Conservation (phyloP, 2,329 filamentous ascomycete genomes). For the Davidsoniella australis region DNA sequence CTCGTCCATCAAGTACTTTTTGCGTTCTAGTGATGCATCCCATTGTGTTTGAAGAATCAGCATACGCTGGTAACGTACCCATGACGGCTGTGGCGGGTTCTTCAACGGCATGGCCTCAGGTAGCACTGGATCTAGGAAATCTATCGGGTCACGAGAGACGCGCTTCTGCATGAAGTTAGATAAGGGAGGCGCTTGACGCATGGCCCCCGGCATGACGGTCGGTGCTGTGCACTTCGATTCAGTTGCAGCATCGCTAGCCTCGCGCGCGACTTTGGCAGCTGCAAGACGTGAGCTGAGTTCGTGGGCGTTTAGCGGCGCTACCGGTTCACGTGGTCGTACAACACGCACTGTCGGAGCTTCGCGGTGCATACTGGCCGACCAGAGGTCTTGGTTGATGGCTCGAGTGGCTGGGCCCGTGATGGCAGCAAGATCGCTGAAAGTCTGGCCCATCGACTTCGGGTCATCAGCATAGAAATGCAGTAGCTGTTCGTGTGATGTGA, state of each 20-base stretch:
- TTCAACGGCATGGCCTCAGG: background rate
- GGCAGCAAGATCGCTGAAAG: conserved; percentile 1
- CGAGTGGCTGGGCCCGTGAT: background rate
- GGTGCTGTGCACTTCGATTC: too few species aligned
- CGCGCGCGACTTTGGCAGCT: background rate
- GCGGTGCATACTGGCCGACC: background rate
- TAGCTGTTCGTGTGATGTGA: background rate
- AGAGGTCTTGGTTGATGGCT: background rate
- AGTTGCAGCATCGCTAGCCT: too few species aligned
- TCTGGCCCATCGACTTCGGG: background rate
- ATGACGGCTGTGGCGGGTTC: background rate
- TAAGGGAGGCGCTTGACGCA: too few species aligned
- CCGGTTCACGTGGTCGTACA: background rate
- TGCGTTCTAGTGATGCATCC: background rate
- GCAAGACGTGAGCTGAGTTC: too few species aligned
- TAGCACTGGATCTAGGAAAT: conserved; percentile 3
- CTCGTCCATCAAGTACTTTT: conserved; percentile 4
- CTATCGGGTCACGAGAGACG: background rate
- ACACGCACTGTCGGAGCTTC: background rate
- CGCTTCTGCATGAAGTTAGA: background rate
- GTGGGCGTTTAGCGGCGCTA: too few species aligned
- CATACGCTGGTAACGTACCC: conserved; percentile 1
- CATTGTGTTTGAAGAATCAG: conserved; percentile 1
- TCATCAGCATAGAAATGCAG: background rate
- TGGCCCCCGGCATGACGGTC: too few species aligned